A percentile compares a stretch with the other conserved stretches of the same genome.
phyloP scores from a whole-genome alignment of 768 basidiomycete genomes.

The Sarcomyxa edulis region DNA sequence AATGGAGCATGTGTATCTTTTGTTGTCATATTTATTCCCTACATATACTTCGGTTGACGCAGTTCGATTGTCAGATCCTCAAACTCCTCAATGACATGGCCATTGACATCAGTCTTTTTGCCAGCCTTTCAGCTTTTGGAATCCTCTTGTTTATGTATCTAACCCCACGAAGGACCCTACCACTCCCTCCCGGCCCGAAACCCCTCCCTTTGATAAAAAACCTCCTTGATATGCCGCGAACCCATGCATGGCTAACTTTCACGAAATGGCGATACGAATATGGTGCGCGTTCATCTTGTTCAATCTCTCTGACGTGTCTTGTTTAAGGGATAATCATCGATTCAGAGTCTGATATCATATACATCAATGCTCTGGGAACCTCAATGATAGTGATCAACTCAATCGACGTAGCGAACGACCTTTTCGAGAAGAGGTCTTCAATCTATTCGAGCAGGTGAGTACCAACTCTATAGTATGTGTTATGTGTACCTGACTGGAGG shows the following conservation, averaged over 20 bases:
- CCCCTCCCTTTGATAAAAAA: conserved; percentile 20
- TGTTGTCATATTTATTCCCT: no score
- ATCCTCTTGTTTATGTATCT: no score
- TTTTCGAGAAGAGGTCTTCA: conserved; percentile 34
- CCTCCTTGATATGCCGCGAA: conserved; percentile 12
- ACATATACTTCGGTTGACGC: no score
- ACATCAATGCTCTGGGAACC: conserved; percentile 22
- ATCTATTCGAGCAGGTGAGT: conserved; percentile 35
- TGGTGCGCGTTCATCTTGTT: conserved; percentile 7
- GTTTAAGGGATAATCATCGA: no score
- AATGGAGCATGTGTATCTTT: no score
- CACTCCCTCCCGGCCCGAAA: conserved; percentile 22
- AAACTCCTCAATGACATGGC: no score
- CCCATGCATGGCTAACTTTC: conserved; percentile 15
- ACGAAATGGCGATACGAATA: conserved; percentile 13
- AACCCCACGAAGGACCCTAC: no score
- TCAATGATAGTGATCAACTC: conserved; percentile 33
- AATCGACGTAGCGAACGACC: conserved; percentile 26
- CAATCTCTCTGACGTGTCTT: not conserved
- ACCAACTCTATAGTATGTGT: not conserved
- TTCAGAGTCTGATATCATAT: conserved; percentile 24
- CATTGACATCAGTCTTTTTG: no score
- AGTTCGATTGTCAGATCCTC: no score
- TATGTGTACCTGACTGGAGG: no score
- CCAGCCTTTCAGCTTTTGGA: no score